Conservation (phyloP, 805 yeast genomes). For the Ogataea salicorniae region DNA sequence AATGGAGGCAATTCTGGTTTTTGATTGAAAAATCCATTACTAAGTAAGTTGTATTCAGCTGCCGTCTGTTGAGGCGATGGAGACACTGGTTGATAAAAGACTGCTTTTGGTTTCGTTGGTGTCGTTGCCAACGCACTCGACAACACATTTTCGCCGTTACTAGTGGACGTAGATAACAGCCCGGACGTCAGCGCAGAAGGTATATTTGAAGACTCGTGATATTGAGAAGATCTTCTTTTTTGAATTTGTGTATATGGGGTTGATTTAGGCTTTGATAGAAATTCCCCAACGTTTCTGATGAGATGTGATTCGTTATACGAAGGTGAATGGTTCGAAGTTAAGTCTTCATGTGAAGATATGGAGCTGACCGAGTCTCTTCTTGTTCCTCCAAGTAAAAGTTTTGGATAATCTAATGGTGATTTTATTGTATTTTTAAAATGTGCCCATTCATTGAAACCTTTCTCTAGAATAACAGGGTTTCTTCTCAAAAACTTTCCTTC, state of each 20-base stretch:
- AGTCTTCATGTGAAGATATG: conserved; percentile 10
- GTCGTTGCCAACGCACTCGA: neutral
- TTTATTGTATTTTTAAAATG: conserved; percentile 12
- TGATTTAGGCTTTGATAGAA: conserved; percentile 12
- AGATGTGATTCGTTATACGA: conserved; percentile 15
- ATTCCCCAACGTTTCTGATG: conserved; percentile 20
- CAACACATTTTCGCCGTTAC: neutral
- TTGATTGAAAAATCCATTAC: too few relatives aligned
- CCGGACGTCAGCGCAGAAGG: neutral
- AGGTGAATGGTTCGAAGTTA: conserved; percentile 6
- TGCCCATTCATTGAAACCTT: conserved; percentile 67
- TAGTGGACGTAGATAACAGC: neutral
- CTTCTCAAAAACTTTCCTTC: conserved; percentile 33
- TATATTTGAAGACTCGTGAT: too few relatives aligned
- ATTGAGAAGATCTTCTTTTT: conserved; percentile 1
- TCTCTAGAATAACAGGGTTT: conserved; percentile 42
- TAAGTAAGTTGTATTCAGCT: neutral
- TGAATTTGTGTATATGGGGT: conserved; percentile 11
- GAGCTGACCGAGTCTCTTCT: conserved; percentile 10
- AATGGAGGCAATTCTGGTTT: conserved; percentile 7
- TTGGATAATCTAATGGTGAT: conserved; percentile 18
- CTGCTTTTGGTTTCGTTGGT: conserved; percentile 20
- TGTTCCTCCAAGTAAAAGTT: conserved; percentile 14
- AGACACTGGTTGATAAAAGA: conserved; percentile 11
- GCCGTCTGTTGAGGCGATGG: conserved; percentile 4